Evolutionary conservation across 1,284 basidiomycete genomes (phyloP), one percentile per base, ranked within the genome.

Genomic region (Paramarasmius palmivorus): DNA sequence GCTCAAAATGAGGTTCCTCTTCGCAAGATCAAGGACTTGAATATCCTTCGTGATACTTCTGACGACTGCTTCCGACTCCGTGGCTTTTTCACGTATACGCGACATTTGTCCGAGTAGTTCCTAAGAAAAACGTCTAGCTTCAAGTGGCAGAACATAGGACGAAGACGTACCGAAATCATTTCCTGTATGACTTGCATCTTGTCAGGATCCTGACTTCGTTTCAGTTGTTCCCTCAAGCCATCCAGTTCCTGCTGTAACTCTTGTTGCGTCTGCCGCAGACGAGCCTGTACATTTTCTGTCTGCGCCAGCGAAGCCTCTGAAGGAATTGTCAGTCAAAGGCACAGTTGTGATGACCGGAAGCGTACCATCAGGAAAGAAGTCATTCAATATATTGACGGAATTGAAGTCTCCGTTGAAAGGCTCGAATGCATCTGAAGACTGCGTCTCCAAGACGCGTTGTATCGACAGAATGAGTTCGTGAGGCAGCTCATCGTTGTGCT

Each of bases 31-130:
- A 32, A 99, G 79, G 5, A 90, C 85, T 67, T 98, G 94, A 53
- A 99, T 98, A 68, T 99, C 97, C 60, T 93, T 89, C 4, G 97
- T 99, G 62, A 99, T 97, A 57, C 93, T 87, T 55, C 91, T 83
- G 34, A 99, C 97, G 45, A 98, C 93, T 1, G 92, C 93, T 68
- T 99, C 96, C 10, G 93, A 95, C 68, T 98, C 95, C 0, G 92
- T 91, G 0, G 95, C 93, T 69, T 98, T 96, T 69, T 97, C 94
- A 35, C 93, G 83, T 61, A 98, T 98, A 50, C 88, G 86, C 22
- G 90, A 93, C 83, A 98, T 95, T 73, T 98, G 94, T 26, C 88
- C 84, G 53, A 98, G 82, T 9, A 98, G 80, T 65, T 95, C 93
- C 94, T 96, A 19, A 10, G 22, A 34, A 44, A 3, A 15, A 20